Evolutionary conservation across 1,284 basidiomycete species (phyloP), one percentile per base, ranked within the genome.

Genomic region (Irpex rosettiformis): DNA sequence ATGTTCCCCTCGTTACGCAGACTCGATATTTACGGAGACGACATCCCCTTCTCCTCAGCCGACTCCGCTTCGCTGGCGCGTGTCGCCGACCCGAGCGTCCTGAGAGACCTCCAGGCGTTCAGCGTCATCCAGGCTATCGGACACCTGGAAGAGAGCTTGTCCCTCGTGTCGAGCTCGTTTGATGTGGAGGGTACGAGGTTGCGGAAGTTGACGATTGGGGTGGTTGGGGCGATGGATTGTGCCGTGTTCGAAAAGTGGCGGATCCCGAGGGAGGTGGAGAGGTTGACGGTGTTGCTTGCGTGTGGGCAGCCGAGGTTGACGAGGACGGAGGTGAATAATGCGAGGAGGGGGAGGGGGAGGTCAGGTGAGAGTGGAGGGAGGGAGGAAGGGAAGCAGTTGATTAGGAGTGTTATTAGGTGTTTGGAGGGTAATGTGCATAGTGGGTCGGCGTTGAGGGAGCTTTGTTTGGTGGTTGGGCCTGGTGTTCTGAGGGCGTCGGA

Each of bases 11-110:
- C 52, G n/a, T 22, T 61, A 11, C 56, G 56, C 11, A 45, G 30
- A 8, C 30, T 61, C 27, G 59, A 61, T 52, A 33, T 61, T 27
- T 57, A 49, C n/a, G 18, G 52, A 18, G 42, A 59, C 49, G n/a
- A 11, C 51, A 54, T 21, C 40, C 37, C 48, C 3, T 10, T 37
- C 24, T 22, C 7, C 30, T 52, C 24, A 30, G 25, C 18, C 24
- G 8, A 10, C 18, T 57, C 2, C 37, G 51, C 52, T 43, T 52
- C 40, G 52, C 42, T 58, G 4, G 11, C 8, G n/a, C 43, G 33
- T 30, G 22, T 61, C 16, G 30, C 40, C 8, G 18, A 42, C 48
- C 29, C 57, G 16, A 43, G 43, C 8, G 25, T 55, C 13, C 21
- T 61, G 18, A 29, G 58, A n/a, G 33, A 58, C 48, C 16, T 57